Percentiles rank a stretch among this genome's conserved stretches.
Evolutionary conservation across 2,329 filamentous ascomycete genomes (phyloP).

Genomic region (Arthroderma uncinatum): DNA sequence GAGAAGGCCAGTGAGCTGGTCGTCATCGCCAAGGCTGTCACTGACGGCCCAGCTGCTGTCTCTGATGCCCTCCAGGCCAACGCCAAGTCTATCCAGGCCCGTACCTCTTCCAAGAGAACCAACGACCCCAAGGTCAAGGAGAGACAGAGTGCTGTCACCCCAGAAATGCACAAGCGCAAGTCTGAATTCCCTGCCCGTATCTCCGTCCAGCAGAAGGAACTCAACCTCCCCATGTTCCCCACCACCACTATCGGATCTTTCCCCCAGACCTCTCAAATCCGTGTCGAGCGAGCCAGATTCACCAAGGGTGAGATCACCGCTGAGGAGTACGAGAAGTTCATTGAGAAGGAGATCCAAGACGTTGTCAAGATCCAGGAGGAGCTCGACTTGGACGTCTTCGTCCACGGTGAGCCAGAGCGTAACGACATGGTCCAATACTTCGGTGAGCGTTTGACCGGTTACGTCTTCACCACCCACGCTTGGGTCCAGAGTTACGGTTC

Average conservation of each 20-base stretch:
- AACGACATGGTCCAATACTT: constrained; percentile 99
- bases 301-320: constrained; percentile 95
- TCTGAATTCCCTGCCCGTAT: constrained; percentile 78
- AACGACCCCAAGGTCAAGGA: constrained; percentile 98
- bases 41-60: constrained; percentile 77
- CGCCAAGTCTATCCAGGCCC: constrained; percentile 83
- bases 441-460: constrained; percentile 90
- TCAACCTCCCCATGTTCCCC: constrained; percentile 92
- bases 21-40: constrained; percentile 93
- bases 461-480: constrained; percentile 96
- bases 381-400: constrained; percentile 90
- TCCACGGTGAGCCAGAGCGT: constrained; percentile 98
- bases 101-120: constrained; percentile 84
- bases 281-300: constrained; percentile 92
- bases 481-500: constrained; percentile 99
- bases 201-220: constrained; percentile 76
- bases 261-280: constrained; percentile 98
- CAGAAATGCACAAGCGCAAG: constrained; percentile 83
- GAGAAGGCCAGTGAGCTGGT: constrained; percentile 91
- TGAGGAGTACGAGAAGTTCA: constrained; percentile 95
- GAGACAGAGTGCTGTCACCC: constrained; percentile 75
- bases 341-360: constrained; percentile 94
- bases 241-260: constrained; percentile 99
- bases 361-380: constrained; percentile 96
- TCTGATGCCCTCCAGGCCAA: constrained; percentile 88